Evolutionary conservation across 768 basidiomycete genomes (phyloP).

Genomic region (Pleurotus djamor): DNA sequence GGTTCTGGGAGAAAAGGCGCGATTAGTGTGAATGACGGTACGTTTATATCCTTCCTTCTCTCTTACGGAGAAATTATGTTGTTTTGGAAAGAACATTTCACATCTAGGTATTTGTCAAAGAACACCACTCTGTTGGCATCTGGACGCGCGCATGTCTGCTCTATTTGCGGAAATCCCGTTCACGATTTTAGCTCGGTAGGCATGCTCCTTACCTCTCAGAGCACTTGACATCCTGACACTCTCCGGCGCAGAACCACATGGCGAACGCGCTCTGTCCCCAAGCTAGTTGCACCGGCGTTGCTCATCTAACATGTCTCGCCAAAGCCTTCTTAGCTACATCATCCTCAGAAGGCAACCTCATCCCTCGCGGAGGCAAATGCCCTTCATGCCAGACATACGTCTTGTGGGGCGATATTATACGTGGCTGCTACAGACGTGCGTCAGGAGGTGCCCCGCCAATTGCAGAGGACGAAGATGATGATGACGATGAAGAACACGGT

Average conservation of each 20-base stretch:
- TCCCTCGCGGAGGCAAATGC: conserved; percentile 67
- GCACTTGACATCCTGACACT: not conserved
- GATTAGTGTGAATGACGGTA: conserved; percentile 59
- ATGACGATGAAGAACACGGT: conserved; percentile 15
- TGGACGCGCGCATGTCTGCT: conserved; percentile 33
- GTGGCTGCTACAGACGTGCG: conserved; percentile 56
- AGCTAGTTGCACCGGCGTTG: conserved; percentile 43
- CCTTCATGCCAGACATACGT: conserved; percentile 47
- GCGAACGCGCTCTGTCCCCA: conserved; percentile 52
- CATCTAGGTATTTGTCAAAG: conserved; percentile 46
- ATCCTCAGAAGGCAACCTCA: conserved; percentile 24
- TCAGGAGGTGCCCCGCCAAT: conserved; percentile 26
- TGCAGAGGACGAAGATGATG: conserved; percentile 25
- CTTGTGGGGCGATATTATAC: conserved; percentile 70
- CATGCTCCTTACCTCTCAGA: conserved; percentile 5
- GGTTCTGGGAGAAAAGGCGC: conserved; percentile 57
- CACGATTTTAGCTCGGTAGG: conserved; percentile 38
- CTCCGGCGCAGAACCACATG: conserved; percentile 42
- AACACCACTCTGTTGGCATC: conserved; percentile 37
- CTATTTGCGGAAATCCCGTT: conserved; percentile 43
- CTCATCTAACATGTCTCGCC: conserved; percentile 61
- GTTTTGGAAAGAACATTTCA: conserved; percentile 40
- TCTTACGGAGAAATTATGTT: not conserved
- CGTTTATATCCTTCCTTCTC: conserved; percentile 6
- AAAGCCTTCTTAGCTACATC: conserved; percentile 33